Percentiles rank a stretch among this genome's conserved stretches.
These are phyloP conservation scores for Xylaria sp. DNA, from an alignment of 2,329 filamentous ascomycete species.

Conservation along the genomic window DNA sequence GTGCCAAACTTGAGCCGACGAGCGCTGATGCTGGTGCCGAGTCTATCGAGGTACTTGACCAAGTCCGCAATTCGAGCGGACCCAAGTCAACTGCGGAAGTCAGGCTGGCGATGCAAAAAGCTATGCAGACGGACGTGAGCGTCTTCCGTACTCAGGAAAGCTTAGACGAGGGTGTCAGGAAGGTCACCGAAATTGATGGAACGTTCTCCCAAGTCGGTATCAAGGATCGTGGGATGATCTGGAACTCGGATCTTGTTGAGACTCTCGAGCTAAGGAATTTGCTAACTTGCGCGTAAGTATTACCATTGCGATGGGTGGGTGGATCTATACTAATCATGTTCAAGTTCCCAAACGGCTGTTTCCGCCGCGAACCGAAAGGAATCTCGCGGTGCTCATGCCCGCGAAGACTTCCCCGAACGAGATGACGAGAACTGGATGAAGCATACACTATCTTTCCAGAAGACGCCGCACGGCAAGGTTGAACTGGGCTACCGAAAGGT, in stretches of 20 bases:
- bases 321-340: conserved; percentile 17
- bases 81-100: conserved; percentile 88
- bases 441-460: conserved; percentile 97
- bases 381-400: conserved; percentile 94
- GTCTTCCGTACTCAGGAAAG: conserved; percentile 96
- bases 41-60: conserved; percentile 84
- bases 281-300: conserved; percentile 89
- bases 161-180: conserved; percentile 89
- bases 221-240: conserved; percentile 99
- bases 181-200: conserved; percentile 83
- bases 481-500: conserved; percentile 88
- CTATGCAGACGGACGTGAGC: conserved; percentile 96
- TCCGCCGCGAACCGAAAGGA: conserved; percentile 94
- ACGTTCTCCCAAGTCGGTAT: conserved; percentile 84
- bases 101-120: conserved; percentile 92
- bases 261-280: conserved; percentile 94
- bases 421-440: conserved; percentile 99
- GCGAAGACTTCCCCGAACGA: conserved; percentile 94
- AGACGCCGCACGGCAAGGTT: conserved; percentile 84
- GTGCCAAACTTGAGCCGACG: conserved; percentile 77
- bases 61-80: conserved; percentile 81
- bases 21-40: conserved; percentile 86
- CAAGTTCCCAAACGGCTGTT: conserved; percentile 84
- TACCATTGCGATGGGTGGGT: neutral
- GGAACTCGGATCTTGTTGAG: conserved; percentile 97